These are phyloP conservation scores for Nakazawaea wickerhamii DNA, from an alignment of 805 yeast genomes.

Conservation along the genomic window DNA sequence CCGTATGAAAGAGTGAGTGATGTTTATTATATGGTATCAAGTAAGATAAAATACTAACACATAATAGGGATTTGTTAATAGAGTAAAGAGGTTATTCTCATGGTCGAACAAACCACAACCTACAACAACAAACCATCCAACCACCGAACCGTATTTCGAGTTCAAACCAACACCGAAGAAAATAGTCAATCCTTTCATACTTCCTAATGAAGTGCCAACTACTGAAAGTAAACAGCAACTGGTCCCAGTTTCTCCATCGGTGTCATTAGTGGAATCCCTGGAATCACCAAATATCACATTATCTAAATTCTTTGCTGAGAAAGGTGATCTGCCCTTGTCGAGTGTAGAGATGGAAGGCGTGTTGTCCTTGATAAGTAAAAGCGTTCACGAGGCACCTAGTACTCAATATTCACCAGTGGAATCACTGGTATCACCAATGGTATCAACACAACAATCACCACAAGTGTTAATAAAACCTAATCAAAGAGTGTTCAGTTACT, in stretches of 20 bases:
- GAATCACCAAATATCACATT: constrained; percentile 11
- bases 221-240: background rate
- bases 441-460: constrained; percentile 9
- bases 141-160: constrained; percentile 4
- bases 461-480: constrained; percentile 12
- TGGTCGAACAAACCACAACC: background rate
- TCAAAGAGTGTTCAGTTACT: constrained; percentile 24
- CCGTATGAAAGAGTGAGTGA: background rate
- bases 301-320: constrained; percentile 29
- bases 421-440: background rate
- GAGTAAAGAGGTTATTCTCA: constrained; percentile 1
- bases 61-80: background rate
- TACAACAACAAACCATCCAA: background rate
- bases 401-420: background rate
- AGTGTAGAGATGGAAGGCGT: constrained; percentile 84
- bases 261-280: background rate
- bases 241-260: background rate
- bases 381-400: constrained; percentile 27
- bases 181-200: constrained; percentile 9
- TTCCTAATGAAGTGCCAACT: too few relatives aligned
- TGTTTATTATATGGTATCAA: background rate
- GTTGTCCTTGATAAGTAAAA: constrained; percentile 46
- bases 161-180: background rate
- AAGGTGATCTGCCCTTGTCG: constrained; percentile 70
- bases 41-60: constrained; percentile 1